Evolutionary conservation across 805 yeast species (phyloP).

Genomic region (Gaillardinia entomophila): DNA sequence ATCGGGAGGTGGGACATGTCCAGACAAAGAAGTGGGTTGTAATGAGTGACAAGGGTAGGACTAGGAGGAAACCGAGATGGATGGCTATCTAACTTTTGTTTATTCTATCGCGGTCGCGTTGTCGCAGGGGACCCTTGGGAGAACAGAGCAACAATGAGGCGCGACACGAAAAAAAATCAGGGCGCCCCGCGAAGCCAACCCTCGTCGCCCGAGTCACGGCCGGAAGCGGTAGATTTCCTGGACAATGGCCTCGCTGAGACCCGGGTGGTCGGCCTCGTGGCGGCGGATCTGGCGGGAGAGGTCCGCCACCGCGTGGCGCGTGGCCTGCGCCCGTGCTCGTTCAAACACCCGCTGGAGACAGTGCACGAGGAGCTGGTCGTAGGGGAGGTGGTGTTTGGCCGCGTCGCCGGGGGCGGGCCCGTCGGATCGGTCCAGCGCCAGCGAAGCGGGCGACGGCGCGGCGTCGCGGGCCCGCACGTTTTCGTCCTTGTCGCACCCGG

Average conservation of each 20-base stretch:
- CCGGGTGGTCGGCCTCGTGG: slow-evolving; percentile 52
- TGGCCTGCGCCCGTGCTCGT: slow-evolving; percentile 48
- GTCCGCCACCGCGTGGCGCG: slow-evolving; percentile 40
- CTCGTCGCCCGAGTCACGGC: too few species aligned
- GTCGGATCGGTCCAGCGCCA: too few species aligned
- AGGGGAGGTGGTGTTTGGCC: slow-evolving; percentile 6
- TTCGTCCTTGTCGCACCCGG: slow-evolving; percentile 2
- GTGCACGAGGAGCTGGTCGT: slow-evolving; percentile 36
- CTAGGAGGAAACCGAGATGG: too few species aligned
- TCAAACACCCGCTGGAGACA: slow-evolving; percentile 43
- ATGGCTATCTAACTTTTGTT: too few species aligned
- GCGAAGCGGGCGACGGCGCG: slow-evolving; percentile 3
- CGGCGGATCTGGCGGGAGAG: slow-evolving; percentile 35
- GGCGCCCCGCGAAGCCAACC: too few species aligned
- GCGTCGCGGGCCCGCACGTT: slow-evolving; percentile 6
- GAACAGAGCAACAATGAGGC: too few species aligned
- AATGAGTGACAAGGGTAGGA: too few species aligned
- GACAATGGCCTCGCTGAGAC: slow-evolving; percentile 58
- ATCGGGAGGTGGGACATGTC: neutral
- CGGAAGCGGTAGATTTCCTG: slow-evolving; percentile 44
- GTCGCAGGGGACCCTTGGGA: too few species aligned
- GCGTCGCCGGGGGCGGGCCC: slow-evolving; percentile 7
- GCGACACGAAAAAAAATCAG: too few species aligned
- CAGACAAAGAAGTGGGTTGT: too few species aligned
- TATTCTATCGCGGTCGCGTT: too few species aligned